Base-by-base conservation (phyloP, 208 protist species). In the Porcisia deanei region DNA sequence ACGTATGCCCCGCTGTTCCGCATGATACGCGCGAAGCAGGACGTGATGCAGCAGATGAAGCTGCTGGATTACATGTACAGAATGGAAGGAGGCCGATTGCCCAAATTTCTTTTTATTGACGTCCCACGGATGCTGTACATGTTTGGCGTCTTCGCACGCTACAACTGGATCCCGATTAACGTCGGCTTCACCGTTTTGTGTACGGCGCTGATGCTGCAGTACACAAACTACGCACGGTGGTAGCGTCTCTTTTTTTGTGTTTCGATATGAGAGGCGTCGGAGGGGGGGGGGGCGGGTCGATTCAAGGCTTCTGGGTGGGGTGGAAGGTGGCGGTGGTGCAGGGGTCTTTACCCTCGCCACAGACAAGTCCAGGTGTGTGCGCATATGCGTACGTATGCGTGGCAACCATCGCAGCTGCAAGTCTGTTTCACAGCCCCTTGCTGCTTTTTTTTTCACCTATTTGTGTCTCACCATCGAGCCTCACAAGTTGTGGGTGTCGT, bases 1-100 rank as follows among this genome's bases (percentile, higher is more conserved):
- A 93, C 94, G 14, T 97, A 97, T 71, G 94, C 94, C 16, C 94
- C 94, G 5, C 60, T 97, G n/a, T 97, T 97, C 71, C 90, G 94
- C 39, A 83, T 92, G 74, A 89, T 94, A 71, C 90, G 94, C 39
- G 45, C 63, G 55, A 78, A 83, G 20, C 78, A 86, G 71, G 91
- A 96, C 65, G 91, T 81, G 34, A 87, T 88, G 71, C 69, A 76
- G 73, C 92, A 97, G 71, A 52, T 95, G 53, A 37, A 82, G 58
- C 85, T 97, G 60, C 73, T 96, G 20, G 34, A 81, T 3, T 89
- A 93, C 66, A 92, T 97, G 89, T 92, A 94, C 80, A 73, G 80
- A 39, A 76, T 87, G 20, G 91, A 97, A 74, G 94, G 94, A 34
- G 94, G 94, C 0, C 73, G 85, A 25, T 53, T 96, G 34, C 64